These are phyloP conservation scores for Candida glucosophila DNA, from an alignment of 1,139 yeast species.

Conservation along the genomic window DNA sequence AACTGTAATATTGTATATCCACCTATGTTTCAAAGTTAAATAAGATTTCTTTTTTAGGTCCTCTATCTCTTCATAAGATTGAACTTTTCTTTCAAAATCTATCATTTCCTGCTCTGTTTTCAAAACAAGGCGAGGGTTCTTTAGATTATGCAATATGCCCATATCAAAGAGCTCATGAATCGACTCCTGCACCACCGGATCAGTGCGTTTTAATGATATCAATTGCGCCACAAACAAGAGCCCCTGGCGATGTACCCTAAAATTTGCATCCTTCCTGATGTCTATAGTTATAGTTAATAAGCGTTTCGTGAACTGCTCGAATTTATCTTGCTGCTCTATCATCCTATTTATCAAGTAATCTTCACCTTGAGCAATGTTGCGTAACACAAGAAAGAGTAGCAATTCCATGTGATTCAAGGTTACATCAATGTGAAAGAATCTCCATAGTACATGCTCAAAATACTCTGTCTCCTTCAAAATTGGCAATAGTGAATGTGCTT, in stretches of 20 bases:
- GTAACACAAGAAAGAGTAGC: slow-evolving; percentile 13
- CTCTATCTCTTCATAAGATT: slow-evolving; percentile 4
- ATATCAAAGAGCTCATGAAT: slow-evolving; percentile 28
- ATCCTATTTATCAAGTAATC: slow-evolving; percentile 3
- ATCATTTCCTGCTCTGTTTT: slow-evolving; percentile 3
- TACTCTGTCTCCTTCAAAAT: slow-evolving; percentile 13
- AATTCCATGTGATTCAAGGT: slow-evolving; percentile 31
- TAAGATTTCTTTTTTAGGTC: slow-evolving; percentile 1
- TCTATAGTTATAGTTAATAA: slow-evolving; percentile 9
- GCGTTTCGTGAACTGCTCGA: slow-evolving; percentile 13
- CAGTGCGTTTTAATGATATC: slow-evolving; percentile 1
- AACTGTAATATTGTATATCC: slow-evolving; percentile 11
- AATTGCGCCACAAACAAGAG: slow-evolving; percentile 4
- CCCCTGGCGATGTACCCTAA: slow-evolving; percentile 2
- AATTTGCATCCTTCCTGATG: slow-evolving; percentile 3
- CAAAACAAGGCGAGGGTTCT: slow-evolving; percentile 9
- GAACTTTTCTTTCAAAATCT: slow-evolving; percentile 1
- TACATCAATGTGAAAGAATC: slow-evolving; percentile 26
- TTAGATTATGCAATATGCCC: slow-evolving; percentile 23
- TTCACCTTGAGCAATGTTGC: slow-evolving; percentile 4
- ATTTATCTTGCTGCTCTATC: slow-evolving; percentile 8
- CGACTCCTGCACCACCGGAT: slow-evolving; percentile 12
- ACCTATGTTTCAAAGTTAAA: slow-evolving; percentile 9
- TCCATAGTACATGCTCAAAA: slow-evolving; percentile 29
- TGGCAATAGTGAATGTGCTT: slow-evolving; percentile 4